Evolutionary conservation across 1,284 basidiomycete genomes (phyloP), one percentile per base, ranked within the genome.

Genomic region (Trichosporon sp.): DNA sequence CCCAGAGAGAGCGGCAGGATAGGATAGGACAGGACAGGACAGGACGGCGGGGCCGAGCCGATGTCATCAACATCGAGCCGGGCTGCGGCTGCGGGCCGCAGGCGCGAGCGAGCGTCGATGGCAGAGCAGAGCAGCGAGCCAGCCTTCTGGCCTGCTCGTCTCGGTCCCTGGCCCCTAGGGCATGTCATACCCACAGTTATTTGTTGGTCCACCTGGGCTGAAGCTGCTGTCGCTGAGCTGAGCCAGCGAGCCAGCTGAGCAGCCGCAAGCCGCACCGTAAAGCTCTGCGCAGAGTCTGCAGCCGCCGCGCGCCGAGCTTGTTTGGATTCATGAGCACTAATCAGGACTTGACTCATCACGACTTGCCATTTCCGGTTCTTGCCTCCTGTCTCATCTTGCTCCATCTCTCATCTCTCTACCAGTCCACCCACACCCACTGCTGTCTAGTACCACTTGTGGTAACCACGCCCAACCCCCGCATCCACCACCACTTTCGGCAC

Each of bases 361-460:
- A 60, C 56, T 60, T 60, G 56, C 56, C 56, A 60, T 60, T 31
- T 60, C 56, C 56, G 56, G 56, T 60, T 31, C 56, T 60, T 60
- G 56, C 56, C 27, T 60, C 56, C 56, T 60, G 56, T 60, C 56
- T 60, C 56, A 60, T 60, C 56, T 21, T 31, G 13, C 56, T 31
- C 56, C 47, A 51, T 51, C 27, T 60, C 56, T 56, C 27, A 60
- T 60, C 56, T 60, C 56, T 60, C 47, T 9, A 25, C 47, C 47
- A 51, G 34, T 34, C 47, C 47, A 51, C 21, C 47, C 27, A 29
- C 29, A 32, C 56, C 56, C 56, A 60, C 29, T 51, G 47, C 47
- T 51, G 23, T 51, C 47, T 32, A 21, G 56, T 60, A 32, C 56
- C 56, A 31, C 27, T 60, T 60, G 56, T 60, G 56, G 56, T 60